These are phyloP conservation scores for Venturia carpophila DNA, from an alignment of 2,329 filamentous ascomycete species.

Conservation along the genomic window DNA sequence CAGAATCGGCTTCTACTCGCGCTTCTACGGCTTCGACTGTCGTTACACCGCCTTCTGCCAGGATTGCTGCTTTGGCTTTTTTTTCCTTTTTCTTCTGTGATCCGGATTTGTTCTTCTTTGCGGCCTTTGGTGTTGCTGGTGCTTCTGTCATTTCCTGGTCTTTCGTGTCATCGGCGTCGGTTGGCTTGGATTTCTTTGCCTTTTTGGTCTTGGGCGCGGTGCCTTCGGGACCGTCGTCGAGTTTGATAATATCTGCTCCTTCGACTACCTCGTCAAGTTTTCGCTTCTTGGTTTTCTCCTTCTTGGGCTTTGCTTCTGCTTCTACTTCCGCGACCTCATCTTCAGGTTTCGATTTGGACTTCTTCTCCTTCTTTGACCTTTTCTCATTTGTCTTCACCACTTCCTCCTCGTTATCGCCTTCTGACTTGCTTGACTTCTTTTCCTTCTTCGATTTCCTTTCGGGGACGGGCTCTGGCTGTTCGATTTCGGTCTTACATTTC, in stretches of 20 bases:
- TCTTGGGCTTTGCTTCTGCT: conserved; percentile 9
- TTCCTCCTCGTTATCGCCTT: conserved; percentile 14
- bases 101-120: conserved; percentile 14
- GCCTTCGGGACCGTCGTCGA: neutral
- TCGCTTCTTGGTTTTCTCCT: conserved; percentile 15
- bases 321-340: neutral
- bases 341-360: conserved; percentile 11
- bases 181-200: conserved; percentile 14
- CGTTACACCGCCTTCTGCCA: conserved; percentile 3
- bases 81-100: conserved; percentile 12
- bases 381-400: conserved; percentile 19
- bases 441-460: conserved; percentile 18
- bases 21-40: neutral
- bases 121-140: neutral
- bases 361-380: conserved; percentile 19
- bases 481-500: conserved; percentile 14
- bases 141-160: conserved; percentile 5
- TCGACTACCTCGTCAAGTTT: conserved; percentile 7
- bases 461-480: neutral
- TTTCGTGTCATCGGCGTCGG: neutral
- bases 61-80: conserved; percentile 2
- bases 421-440: conserved; percentile 15
- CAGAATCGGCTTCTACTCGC: neutral
- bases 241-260: conserved; percentile 3
- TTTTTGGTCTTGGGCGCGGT: conserved; percentile 6